These are phyloP conservation scores for Parathielavia hyrcaniae DNA, from an alignment of 495 filamentous ascomycete species.

Conservation along the genomic window DNA sequence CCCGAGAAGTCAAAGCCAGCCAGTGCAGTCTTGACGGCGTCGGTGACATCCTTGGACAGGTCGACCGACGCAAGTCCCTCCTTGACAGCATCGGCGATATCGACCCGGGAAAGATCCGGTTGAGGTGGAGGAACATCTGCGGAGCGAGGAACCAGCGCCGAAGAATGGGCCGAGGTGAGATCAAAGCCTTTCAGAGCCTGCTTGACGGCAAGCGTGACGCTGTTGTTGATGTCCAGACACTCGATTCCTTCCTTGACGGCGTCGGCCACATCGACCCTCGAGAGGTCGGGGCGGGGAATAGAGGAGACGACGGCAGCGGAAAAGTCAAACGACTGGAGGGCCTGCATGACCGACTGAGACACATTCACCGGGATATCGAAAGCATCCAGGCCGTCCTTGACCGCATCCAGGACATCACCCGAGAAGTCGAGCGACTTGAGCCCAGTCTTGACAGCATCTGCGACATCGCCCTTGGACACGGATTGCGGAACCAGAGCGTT, in stretches of 20 bases:
- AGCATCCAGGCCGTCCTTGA: slow-evolving; percentile 24
- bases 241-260: slow-evolving; percentile 31
- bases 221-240: slow-evolving; percentile 20
- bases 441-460: slow-evolving; percentile 28
- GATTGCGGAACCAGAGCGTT: slow-evolving; percentile 24
- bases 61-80: slow-evolving; percentile 14
- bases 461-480: slow-evolving; percentile 24
- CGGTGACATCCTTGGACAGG: slow-evolving; percentile 33
- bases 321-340: slow-evolving; percentile 24
- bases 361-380: slow-evolving; percentile 18
- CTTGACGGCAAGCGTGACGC: slow-evolving; percentile 18
- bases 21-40: slow-evolving; percentile 22
- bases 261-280: slow-evolving; percentile 26
- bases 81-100: slow-evolving; percentile 17
- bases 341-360: slow-evolving; percentile 19
- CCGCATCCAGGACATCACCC: slow-evolving; percentile 26
- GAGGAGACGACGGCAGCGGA: slow-evolving; percentile 17
- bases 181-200: slow-evolving; percentile 23
- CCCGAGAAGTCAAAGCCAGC: slow-evolving; percentile 12
- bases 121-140: not conserved
- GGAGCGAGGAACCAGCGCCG: slow-evolving; percentile 18
- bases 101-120: slow-evolving; percentile 12
- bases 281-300: slow-evolving; percentile 26
- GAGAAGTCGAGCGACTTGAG: slow-evolving; percentile 25
- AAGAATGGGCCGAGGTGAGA: slow-evolving; percentile 18